Base-by-base conservation (phyloP, 202 grass and related monocot species). In the Carex sylvatica region DNA sequence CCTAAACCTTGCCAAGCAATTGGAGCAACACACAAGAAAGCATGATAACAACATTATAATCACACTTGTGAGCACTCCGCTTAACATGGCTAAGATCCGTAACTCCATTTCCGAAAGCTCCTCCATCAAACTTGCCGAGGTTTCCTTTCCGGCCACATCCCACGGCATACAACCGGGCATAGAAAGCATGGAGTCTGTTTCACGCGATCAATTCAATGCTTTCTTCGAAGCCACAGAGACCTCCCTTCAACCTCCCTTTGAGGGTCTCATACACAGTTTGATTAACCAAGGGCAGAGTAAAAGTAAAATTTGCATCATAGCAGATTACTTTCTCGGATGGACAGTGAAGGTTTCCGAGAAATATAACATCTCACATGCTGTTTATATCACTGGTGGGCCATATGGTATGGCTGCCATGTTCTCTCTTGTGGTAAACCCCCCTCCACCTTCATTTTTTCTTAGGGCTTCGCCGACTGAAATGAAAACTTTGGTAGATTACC, bases 311-410 rank as follows among this genome's bases (percentile, higher is more conserved):
- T 91, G 89, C 71, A 53, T 91, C 16, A 52, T 91, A 52, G 78
- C 89, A 6, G 89, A 91, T 84, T 28, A 70, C 28, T 91, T 91
- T 68, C 19, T 85, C 0, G 79, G 89, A 0, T 88, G 83, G 89
- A 91, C 89, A 0, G 83, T 87, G 31, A 79, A 91, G 79, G 70
- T 65, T 73, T 79, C 86, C 23, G n/a, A 55, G 35, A 62, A 28
- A 52, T 70, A 87, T 55, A 85, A 86, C 15, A 83, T 91, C 15
- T 80, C 65, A 16, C 78, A 90, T 74, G 82, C 62, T 30, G 46
- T 73, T 16, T 91, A 88, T 80, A 19, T 67, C 36, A 88, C 86
- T 47, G n/a, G 63, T 52, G 89, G 86, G 53, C 85, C 86, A 2
- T 91, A 83, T 9, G 79, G 71, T 26, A 79, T 83, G 24, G 85